These are phyloP conservation scores for Uronychia setigera DNA, from an alignment of 73 alveolate genomes.

Conservation along the genomic window DNA sequence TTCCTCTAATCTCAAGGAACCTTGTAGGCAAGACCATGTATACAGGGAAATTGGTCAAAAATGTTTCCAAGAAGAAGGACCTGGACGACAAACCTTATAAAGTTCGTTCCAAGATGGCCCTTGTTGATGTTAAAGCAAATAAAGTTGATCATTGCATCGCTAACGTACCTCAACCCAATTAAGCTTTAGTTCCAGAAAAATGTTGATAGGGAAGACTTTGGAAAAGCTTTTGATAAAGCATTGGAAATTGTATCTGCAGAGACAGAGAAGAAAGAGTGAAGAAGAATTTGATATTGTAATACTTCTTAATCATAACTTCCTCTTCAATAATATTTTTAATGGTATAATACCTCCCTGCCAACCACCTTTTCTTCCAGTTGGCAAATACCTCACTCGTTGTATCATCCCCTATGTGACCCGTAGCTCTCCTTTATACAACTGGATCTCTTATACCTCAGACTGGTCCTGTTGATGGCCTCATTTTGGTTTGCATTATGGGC, in stretches of 20 bases:
- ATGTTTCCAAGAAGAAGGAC: neutral
- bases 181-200: neutral
- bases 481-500: constrained; percentile 6
- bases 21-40: neutral
- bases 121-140: neutral
- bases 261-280: too few species aligned
- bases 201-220: neutral
- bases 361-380: neutral
- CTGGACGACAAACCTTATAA: neutral
- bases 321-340: too few species aligned
- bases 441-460: constrained; percentile 1
- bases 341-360: neutral
- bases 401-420: neutral
- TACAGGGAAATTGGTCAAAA: neutral
- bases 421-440: constrained; percentile 7
- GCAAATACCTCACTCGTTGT: constrained; percentile 9
- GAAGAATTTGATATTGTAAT: too few species aligned
- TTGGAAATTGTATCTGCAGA: neutral
- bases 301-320: neutral
- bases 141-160: neutral
- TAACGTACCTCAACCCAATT: neutral
- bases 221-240: neutral
- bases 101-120: neutral
- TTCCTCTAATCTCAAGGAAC: neutral
- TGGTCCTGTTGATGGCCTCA: neutral